These are phyloP conservation scores for Paramyrothecium sp. DNA, from an alignment of 2,329 filamentous ascomycete species.

Conservation along the genomic window DNA sequence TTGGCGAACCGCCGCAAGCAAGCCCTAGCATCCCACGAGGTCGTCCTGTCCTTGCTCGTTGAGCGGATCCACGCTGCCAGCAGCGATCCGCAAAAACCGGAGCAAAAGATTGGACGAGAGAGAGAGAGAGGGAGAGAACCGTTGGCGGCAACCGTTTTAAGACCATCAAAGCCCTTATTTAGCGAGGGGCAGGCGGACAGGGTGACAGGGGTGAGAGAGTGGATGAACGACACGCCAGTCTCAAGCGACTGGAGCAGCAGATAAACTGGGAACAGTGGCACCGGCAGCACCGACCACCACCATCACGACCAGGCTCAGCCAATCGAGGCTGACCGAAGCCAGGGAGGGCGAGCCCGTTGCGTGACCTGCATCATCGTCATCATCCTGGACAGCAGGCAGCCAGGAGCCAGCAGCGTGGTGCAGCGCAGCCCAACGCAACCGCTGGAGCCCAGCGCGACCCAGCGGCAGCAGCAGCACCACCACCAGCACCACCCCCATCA, in stretches of 20 bases:
- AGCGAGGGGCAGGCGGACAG: neutral
- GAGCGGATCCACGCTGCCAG: no score
- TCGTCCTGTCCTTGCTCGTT: no score
- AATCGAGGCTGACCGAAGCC: neutral
- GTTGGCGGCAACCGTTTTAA: no score
- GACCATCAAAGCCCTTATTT: neutral
- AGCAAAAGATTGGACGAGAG: no score
- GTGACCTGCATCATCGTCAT: neutral
- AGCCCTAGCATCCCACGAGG: no score
- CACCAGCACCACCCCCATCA: neutral
- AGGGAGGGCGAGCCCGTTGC: neutral
- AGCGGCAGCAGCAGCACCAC: constrained; percentile 2
- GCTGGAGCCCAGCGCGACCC: constrained; percentile 1
- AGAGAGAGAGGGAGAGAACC: no score
- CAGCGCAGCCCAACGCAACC: constrained; percentile 6
- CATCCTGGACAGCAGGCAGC: neutral
- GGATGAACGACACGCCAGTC: neutral
- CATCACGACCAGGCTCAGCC: neutral
- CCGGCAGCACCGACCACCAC: neutral
- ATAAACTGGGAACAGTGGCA: neutral
- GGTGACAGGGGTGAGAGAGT: neutral
- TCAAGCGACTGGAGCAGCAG: neutral
- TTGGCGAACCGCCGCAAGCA: no score
- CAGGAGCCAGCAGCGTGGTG: neutral
- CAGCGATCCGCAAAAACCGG: no score